A percentile compares a stretch with the other conserved stretches of the same genome.
Evolutionary conservation across 202 grass and related monocot genomes (phyloP).

Genomic region (Hordeum pubiflorum): DNA sequence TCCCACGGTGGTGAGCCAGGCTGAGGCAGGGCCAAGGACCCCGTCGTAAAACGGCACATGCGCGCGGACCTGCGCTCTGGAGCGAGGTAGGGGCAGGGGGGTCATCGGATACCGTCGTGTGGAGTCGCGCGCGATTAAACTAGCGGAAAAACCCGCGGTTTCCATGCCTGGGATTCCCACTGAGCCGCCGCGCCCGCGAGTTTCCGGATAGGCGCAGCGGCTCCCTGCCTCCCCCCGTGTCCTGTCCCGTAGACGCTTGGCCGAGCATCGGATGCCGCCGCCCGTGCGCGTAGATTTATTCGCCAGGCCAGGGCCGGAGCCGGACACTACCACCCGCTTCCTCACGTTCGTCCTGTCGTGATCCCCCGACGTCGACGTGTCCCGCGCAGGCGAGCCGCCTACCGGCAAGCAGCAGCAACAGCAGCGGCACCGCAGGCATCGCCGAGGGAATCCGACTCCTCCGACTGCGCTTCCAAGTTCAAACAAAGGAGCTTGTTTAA

Average conservation of each 20-base stretch:
- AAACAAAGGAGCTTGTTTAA: not conserved
- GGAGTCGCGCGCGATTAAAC: not conserved
- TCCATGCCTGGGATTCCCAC: slow-evolving; percentile 12
- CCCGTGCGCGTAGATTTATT: slow-evolving; percentile 29
- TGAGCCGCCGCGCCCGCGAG: slow-evolving; percentile 27
- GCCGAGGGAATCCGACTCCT: slow-evolving; percentile 20
- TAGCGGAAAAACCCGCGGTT: not conserved
- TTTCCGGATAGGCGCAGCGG: slow-evolving; percentile 20
- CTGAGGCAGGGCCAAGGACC: not conserved
- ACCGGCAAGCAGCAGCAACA: not conserved
- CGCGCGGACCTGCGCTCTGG: not conserved
- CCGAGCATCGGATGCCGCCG: slow-evolving; percentile 32
- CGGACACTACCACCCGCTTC: not conserved
- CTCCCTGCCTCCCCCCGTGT: not conserved
- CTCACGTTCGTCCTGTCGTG: slow-evolving; percentile 9
- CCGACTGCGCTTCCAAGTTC: not conserved
- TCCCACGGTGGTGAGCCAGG: not conserved
- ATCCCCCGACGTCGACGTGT: slow-evolving; percentile 21
- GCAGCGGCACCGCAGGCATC: slow-evolving; percentile 3
- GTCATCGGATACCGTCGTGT: not conserved
- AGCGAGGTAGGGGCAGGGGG: not conserved
- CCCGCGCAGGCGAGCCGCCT: not conserved
- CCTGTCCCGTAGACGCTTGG: not conserved
- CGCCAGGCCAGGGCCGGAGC: not conserved
- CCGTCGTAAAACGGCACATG: not conserved